Percentiles rank a stretch among this genome's conserved stretches.
Conservation (phyloP, 1,139 yeast genomes). For the Candida tetrigidarum region DNA sequence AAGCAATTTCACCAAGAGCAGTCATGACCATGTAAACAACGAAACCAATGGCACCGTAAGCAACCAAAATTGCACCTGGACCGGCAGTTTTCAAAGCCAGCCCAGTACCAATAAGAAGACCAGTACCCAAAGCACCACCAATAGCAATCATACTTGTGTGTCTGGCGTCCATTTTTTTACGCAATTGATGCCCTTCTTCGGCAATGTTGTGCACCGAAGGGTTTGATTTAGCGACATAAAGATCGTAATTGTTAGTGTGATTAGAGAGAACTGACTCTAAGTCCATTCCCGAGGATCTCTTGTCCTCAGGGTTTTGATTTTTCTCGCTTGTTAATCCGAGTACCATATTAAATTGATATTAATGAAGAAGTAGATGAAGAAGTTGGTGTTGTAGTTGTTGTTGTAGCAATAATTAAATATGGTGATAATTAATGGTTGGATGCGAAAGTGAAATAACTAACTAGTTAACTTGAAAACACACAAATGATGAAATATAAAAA, state of each 20-base stretch:
- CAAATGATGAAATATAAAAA: no score
- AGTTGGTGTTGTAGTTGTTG: neutral
- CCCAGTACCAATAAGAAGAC: constrained; percentile 73
- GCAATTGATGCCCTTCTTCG: constrained; percentile 57
- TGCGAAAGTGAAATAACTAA: neutral
- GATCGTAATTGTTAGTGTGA: constrained; percentile 55
- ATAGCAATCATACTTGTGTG: constrained; percentile 77
- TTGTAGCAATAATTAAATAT: neutral
- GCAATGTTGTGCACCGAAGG: constrained; percentile 37
- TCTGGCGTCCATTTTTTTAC: constrained; percentile 66
- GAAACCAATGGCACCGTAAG: constrained; percentile 64
- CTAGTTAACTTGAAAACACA: neutral
- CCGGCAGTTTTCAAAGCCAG: constrained; percentile 67
- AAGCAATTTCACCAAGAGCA: constrained; percentile 77
- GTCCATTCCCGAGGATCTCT: constrained; percentile 11
- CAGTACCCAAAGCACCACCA: constrained; percentile 50
- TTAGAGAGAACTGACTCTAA: constrained; percentile 17
- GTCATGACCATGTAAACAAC: constrained; percentile 72
- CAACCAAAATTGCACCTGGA: constrained; percentile 67
- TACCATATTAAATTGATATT: constrained; percentile 9
- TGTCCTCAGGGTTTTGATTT: constrained; percentile 1
- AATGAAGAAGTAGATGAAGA: no score
- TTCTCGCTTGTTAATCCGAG: constrained; percentile 21
- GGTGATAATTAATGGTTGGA: neutral
- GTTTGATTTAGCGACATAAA: constrained; percentile 48